Conservation (phyloP, 1,284 basidiomycete species). For the Phylloporus sp. region DNA sequence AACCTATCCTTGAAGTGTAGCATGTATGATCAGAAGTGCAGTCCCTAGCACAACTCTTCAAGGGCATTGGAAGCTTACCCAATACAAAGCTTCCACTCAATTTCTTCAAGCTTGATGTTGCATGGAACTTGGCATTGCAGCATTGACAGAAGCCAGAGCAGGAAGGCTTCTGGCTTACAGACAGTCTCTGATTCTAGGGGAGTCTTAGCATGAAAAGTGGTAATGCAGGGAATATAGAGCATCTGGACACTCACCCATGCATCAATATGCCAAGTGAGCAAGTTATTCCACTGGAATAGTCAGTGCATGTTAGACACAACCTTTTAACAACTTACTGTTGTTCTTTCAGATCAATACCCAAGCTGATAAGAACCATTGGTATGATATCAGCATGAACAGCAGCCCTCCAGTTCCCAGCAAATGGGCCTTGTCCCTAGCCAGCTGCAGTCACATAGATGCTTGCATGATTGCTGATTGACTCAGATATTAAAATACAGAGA, state of each 20-base stretch:
- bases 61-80: slow-evolving; percentile 10
- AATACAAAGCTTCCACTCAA: slow-evolving; percentile 5
- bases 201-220: no score
- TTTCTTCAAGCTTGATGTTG: neutral
- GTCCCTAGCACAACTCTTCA: neutral
- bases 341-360: slow-evolving; percentile 1
- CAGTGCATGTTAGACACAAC: no score
- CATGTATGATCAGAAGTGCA: slow-evolving; percentile 4
- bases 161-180: no score
- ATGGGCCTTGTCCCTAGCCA: neutral
- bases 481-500: no score
- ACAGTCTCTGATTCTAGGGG: no score
- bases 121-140: neutral
- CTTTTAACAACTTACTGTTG: slow-evolving; percentile 20
- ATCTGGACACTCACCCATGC: slow-evolving; percentile 15
- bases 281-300: no score
- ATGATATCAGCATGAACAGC: neutral
- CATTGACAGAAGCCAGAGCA: no score
- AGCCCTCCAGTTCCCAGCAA: no score
- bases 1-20: slow-evolving; percentile 10
- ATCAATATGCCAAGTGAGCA: no score
- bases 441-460: neutral
- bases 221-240: slow-evolving; percentile 12
- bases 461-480: slow-evolving; percentile 5
- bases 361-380: slow-evolving; percentile 5